Evolutionary conservation across 2,329 filamentous ascomycete genomes (phyloP), one percentile per base, ranked within the genome.

Genomic region (Fusarium protoensiforme): DNA sequence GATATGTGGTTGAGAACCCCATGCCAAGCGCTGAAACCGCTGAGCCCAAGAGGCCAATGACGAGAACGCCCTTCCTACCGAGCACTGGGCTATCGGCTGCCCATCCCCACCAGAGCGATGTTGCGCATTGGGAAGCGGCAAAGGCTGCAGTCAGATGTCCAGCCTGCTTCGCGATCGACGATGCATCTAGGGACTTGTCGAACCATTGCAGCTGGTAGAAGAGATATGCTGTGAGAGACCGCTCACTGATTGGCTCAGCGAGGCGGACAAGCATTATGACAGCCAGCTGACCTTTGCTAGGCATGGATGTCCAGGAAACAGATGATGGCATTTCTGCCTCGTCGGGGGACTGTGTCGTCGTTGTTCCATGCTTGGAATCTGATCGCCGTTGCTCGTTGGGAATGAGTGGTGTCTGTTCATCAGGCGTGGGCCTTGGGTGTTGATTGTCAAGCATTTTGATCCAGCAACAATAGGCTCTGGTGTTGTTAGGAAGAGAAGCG

Each of bases 231-330:
- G 69, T 69, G 7, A 72, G 67, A 7, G 78, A 77, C 5, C 74
- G 66, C n/a, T 78, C 75, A 33, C 73, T 73, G 63, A 79, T 54
- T 9, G 77, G 77, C 33, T 79, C 78, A 8, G 77, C 78, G n/a
- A 79, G 71, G 4, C 78, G 75, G 6, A 73, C 71, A 13, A 78
- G 66, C 48, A 79, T 75, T 6, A 79, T 69, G 38, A 78, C 73
- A 48, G 72, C 75, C 24, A 79, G 57, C n/a, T 78, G 76, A 16
- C 68, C 69, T 36, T 79, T 79, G 13, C 62, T 65, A 2, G 74
- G 78, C 36, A 79, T 68, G 14, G 76, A 75, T 9, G 24, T 13
- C 51, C 31, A 54, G 31, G 51, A 54, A 33, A 18, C 51, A 9
- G 29, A 14, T 9, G 18, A 5, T 33, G 4, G 13, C 11, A 16